Evolutionary conservation across 2,329 filamentous ascomycete genomes (phyloP).

Genomic region (Claviceps monticola): DNA sequence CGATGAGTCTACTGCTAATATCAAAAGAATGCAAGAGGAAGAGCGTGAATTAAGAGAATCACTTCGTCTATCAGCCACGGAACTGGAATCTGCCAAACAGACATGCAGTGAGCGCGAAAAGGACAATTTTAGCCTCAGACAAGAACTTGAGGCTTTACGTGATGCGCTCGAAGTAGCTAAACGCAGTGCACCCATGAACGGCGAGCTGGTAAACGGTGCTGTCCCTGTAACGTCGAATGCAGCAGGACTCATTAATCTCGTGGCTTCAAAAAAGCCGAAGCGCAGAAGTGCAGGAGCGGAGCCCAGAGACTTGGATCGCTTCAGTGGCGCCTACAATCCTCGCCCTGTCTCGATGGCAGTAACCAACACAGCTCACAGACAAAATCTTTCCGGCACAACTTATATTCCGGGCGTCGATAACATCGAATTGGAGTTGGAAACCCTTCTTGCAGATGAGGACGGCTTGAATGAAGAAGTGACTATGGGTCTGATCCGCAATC

Average conservation of each 20-base stretch:
- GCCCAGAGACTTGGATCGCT: slow-evolving; percentile 71
- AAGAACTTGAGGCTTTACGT: slow-evolving; percentile 80
- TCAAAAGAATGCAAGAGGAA: slow-evolving; percentile 90
- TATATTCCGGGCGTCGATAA: slow-evolving; percentile 76
- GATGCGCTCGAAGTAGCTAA: slow-evolving; percentile 85
- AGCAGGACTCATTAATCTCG: slow-evolving; percentile 85
- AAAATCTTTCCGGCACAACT: slow-evolving; percentile 58
- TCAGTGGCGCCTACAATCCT: slow-evolving; percentile 86
- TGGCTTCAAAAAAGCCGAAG: slow-evolving; percentile 95
- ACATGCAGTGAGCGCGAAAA: slow-evolving; percentile 64
- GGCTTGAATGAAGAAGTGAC: slow-evolving; percentile 94
- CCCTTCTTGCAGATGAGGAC: slow-evolving; percentile 86
- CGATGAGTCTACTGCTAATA: slow-evolving; percentile 78
- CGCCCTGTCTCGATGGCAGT: slow-evolving; percentile 94
- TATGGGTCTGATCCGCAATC: slow-evolving; percentile 86
- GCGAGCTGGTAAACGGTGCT: slow-evolving; percentile 31
- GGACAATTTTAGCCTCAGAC: slow-evolving; percentile 72
- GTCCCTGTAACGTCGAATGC: slow-evolving; percentile 35
- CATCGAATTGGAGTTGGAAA: slow-evolving; percentile 89
- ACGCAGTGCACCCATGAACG: slow-evolving; percentile 61
- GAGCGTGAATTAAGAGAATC: slow-evolving; percentile 76
- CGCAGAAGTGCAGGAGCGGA: slow-evolving; percentile 83
- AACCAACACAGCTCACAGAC: slow-evolving; percentile 49
- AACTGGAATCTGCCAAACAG: slow-evolving; percentile 67
- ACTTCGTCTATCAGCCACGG: slow-evolving; percentile 61